Evolutionary conservation across 2,329 filamentous ascomycete genomes (phyloP).

Genomic region (Neofusicoccum kwambonambiense): DNA sequence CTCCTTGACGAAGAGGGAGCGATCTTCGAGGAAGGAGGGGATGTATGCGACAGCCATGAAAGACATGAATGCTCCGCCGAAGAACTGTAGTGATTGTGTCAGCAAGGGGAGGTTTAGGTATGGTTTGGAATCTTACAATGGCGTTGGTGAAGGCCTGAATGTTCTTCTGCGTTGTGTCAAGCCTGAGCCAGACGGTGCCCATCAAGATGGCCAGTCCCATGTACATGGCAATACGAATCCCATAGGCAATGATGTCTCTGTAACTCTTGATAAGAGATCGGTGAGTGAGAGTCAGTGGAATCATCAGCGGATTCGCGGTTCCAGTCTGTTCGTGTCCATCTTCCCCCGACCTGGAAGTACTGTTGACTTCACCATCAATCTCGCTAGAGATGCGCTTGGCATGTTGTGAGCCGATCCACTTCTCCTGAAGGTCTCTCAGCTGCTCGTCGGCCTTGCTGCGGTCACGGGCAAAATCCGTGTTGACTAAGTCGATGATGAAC

Average conservation of each 20-base stretch:
- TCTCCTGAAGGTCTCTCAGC: slow-evolving; percentile 53
- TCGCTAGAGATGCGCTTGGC: slow-evolving; percentile 27
- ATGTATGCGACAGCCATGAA: slow-evolving; percentile 72
- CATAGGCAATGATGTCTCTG: slow-evolving; percentile 80
- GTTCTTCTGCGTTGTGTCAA: slow-evolving; percentile 65
- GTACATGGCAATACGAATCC: slow-evolving; percentile 81
- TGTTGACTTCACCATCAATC: slow-evolving; percentile 30
- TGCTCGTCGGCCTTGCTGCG: slow-evolving; percentile 45
- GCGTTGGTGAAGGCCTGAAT: slow-evolving; percentile 83
- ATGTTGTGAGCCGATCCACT: slow-evolving; percentile 55
- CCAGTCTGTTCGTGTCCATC: background rate
- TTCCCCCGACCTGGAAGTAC: background rate
- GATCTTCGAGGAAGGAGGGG: slow-evolving; percentile 78
- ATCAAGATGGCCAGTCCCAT: slow-evolving; percentile 77
- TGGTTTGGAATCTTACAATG: slow-evolving; percentile 42
- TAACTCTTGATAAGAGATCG: slow-evolving; percentile 81
- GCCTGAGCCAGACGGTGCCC: slow-evolving; percentile 81
- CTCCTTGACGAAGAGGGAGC: slow-evolving; percentile 71
- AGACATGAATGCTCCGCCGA: slow-evolving; percentile 53
- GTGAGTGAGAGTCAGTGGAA: slow-evolving; percentile 68
- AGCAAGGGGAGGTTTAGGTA: slow-evolving; percentile 21
- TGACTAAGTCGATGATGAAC: slow-evolving; percentile 74
- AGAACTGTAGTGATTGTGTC: slow-evolving; percentile 33
- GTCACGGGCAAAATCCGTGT: slow-evolving; percentile 62
- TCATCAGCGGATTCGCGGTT: slow-evolving; percentile 47